These are phyloP conservation scores for Globisporangium nagaii DNA, from an alignment of 352 stramenopile species.

Conservation along the genomic window DNA sequence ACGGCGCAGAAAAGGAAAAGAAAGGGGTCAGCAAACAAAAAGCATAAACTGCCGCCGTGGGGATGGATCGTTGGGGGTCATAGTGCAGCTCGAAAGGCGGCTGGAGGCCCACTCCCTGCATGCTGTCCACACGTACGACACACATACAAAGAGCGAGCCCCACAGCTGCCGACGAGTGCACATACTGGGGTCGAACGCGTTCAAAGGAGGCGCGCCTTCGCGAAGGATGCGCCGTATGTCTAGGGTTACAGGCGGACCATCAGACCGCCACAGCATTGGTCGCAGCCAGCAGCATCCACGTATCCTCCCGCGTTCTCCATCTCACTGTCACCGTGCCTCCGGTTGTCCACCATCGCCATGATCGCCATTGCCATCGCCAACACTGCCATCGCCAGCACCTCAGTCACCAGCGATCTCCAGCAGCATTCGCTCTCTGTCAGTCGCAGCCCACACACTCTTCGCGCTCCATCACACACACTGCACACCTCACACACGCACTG, in stretches of 20 bases:
- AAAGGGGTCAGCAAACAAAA: constrained; percentile 73
- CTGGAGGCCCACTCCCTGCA: no score
- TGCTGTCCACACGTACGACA: neutral
- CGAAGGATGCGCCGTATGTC: neutral
- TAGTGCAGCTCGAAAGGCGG: neutral
- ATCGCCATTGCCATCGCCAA: neutral
- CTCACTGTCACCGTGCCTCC: neutral
- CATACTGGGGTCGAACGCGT: neutral
- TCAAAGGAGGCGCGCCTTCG: neutral
- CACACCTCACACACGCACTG: neutral
- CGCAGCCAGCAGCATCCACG: constrained; percentile 1
- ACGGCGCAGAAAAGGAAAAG: constrained; percentile 37
- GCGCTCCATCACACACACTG: neutral
- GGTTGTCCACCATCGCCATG: neutral
- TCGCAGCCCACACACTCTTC: no score
- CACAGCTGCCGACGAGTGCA: no score
- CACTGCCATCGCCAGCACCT: neutral
- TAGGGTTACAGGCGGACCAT: constrained; percentile 10
- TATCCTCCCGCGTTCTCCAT: neutral
- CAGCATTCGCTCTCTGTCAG: neutral
- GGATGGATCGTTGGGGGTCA: neutral
- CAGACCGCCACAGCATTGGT: constrained; percentile 5
- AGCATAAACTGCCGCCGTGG: constrained; percentile 4
- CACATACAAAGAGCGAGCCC: no score
- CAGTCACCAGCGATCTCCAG: neutral